Evolutionary conservation across 192 early-diverging fungal species (phyloP).

Genomic region (Coemansia sp.): DNA sequence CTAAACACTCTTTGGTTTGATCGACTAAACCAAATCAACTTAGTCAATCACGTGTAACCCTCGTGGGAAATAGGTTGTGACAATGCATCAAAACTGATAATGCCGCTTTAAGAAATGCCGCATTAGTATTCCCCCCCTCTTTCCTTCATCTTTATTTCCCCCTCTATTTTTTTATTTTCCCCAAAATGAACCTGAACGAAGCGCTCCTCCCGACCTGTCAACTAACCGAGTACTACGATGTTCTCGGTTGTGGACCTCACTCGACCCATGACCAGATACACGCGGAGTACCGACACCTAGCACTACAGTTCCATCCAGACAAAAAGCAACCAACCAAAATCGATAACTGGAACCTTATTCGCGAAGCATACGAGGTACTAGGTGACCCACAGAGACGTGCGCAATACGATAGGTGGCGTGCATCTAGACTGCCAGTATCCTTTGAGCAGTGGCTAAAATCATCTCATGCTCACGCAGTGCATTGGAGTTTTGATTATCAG

Average conservation of each 20-base stretch:
- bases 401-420: slow-evolving; percentile 47
- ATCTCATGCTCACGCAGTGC: slow-evolving; percentile 29
- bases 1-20: background rate
- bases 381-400: slow-evolving; percentile 27
- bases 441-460: slow-evolving; percentile 29
- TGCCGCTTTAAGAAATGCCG: no score
- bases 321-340: background rate
- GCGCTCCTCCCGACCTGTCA: no score
- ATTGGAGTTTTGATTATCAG: slow-evolving; percentile 36
- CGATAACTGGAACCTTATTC: slow-evolving; percentile 22
- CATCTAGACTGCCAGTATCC: slow-evolving; percentile 21
- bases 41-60: background rate
- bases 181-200: slow-evolving; percentile 7
- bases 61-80: background rate
- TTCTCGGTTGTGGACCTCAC: slow-evolving; percentile 31
- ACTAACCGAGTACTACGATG: slow-evolving; percentile 30
- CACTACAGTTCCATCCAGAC: slow-evolving; percentile 34
- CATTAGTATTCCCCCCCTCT: no score
- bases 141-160: background rate
- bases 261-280: slow-evolving; percentile 32
- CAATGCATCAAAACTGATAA: background rate
- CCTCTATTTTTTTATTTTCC: no score
- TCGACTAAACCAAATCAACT: background rate
- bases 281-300: slow-evolving; percentile 23
- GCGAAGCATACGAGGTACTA: slow-evolving; percentile 38